Evolutionary conservation across 345 rosid genomes (phyloP).

Genomic region (Boechera divaricarpa): DNA sequence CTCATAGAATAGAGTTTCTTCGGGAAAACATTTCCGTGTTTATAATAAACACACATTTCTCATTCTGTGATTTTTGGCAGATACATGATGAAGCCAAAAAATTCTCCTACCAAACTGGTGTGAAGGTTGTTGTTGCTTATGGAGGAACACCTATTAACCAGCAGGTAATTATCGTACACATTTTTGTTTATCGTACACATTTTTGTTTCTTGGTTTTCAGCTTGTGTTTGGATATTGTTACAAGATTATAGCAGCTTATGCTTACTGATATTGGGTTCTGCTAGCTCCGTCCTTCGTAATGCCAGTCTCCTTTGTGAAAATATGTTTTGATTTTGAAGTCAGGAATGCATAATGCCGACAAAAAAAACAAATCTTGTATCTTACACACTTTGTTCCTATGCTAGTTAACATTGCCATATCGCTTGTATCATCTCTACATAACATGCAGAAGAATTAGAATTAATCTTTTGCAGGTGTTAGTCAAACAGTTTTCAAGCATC

Average conservation of each 20-base stretch:
- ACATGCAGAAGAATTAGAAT: conserved; percentile 11
- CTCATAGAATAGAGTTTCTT: not conserved
- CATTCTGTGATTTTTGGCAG: conserved; percentile 50
- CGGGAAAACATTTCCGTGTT: not conserved
- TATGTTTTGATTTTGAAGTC: conserved; percentile 1
- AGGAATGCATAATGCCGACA: not conserved
- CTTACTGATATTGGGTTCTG: conserved; percentile 23
- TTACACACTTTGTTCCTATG: not conserved
- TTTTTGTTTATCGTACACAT: not conserved
- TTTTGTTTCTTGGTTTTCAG: conserved; percentile 9
- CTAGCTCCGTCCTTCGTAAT: conserved; percentile 12
- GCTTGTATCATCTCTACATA: conserved; percentile 18
- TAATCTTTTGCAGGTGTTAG: conserved; percentile 10
- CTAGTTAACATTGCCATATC: conserved; percentile 3
- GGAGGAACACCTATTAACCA: conserved; percentile 98
- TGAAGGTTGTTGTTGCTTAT: conserved; percentile 96
- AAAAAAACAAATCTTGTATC: not conserved
- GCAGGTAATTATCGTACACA: conserved; percentile 58
- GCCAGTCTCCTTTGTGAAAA: conserved; percentile 9
- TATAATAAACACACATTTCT: not conserved
- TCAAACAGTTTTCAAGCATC: not conserved
- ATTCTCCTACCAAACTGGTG: conserved; percentile 98
- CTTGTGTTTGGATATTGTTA: not conserved
- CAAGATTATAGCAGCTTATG: not conserved
- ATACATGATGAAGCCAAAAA: conserved; percentile 98